Evolutionary conservation across 352 stramenopile species (phyloP), one percentile per base, ranked within the genome.

Genomic region (Globisporangium paddicum): DNA sequence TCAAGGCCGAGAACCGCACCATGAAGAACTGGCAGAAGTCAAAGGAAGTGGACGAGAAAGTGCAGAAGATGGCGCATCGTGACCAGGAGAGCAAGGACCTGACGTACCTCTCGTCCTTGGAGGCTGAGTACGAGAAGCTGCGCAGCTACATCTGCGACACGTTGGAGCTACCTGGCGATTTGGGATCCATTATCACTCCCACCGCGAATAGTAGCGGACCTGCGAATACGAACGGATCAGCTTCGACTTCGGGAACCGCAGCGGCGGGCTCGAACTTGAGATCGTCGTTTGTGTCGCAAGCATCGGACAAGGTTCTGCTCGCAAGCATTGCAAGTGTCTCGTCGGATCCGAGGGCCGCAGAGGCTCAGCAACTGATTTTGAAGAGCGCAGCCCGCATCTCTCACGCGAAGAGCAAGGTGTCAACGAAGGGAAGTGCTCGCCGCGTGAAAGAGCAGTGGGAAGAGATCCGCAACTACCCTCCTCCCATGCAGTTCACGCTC

Each of bases 401-500:
- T 0, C 83, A 89, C 53, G 80, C 80, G n/a, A 78, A 82, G 64
- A 75, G 73, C 45, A 90, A 90, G 55, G 77, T 85, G 13, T 79
- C 75, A 16, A 80, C 75, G 18, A 89, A 89, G 62, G 85, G 85
- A 55, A 93, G 84, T 21, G 79, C 82, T 23, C 82, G 85, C 18
- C 80, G 86, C 9, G 84, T 95, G 16, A 95, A 93, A 58, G 86
- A 95, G 35, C 83, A 93, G 50, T 95, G 86, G 86, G 86, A 95
- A 51, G 86, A 95, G 58, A 95, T 95, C 67, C 83, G 82, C 40
- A 95, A 91, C 57, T 93, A 74, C 58, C 79, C 86, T 5, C 78
- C 82, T 28, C 59, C 86, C 5, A 89, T 95, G 83, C 82, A 92
- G 55, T 95, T 93, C 69, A 82, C 72, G 35, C 58, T 95, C 18